Conservation (phyloP, 345 rosid species). For the Turnera subulata region DNA sequence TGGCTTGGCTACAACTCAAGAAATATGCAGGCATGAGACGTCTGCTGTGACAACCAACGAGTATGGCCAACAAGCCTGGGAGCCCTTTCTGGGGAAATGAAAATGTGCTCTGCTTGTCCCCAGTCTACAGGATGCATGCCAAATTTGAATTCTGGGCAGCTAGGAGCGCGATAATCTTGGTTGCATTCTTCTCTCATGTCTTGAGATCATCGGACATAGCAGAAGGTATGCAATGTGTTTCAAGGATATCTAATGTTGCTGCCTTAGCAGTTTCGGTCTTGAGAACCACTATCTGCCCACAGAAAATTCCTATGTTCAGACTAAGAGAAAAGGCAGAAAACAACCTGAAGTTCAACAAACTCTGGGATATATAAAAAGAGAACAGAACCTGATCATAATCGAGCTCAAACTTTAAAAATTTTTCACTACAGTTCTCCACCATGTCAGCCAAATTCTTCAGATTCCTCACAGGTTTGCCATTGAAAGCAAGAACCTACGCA, state of each 20-base stretch:
- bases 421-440: conserved; percentile 82
- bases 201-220: conserved; percentile 87
- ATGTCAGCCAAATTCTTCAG: conserved; percentile 70
- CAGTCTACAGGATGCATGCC: background rate
- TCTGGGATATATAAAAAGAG: conserved; percentile 11
- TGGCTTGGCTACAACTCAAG: background rate
- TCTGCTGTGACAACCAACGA: background rate
- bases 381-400: conserved; percentile 75
- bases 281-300: conserved; percentile 63
- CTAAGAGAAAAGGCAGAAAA: background rate
- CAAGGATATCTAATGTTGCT: conserved; percentile 67
- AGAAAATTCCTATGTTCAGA: background rate
- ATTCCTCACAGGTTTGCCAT: conserved; percentile 79
- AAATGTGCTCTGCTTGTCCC: background rate
- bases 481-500: conserved; percentile 70
- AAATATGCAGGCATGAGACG: background rate
- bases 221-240: conserved; percentile 82
- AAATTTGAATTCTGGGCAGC: background rate
- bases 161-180: background rate
- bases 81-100: background rate
- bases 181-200: conserved; percentile 26
- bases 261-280: conserved; percentile 67
- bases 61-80: background rate
- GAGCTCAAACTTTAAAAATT: conserved; percentile 71
- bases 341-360: background rate